Percentiles rank a stretch among this genome's conserved stretches.
These are phyloP conservation scores for Penicillium verrucosum DNA, from an alignment of 2,329 filamentous ascomycete genomes.

Conservation along the genomic window DNA sequence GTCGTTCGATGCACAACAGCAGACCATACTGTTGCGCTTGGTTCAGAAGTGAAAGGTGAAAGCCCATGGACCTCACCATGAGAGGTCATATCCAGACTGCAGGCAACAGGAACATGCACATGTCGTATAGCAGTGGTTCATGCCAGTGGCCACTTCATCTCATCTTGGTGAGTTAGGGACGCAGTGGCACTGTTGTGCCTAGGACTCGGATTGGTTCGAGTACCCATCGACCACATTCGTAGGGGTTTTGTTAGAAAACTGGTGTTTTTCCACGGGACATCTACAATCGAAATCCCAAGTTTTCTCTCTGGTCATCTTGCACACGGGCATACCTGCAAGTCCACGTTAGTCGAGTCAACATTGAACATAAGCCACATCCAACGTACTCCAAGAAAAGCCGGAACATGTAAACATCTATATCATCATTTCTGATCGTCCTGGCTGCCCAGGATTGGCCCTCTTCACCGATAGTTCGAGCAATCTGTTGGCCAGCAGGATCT, in stretches of 20 bases:
- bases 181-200: neutral
- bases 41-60: too few relatives aligned
- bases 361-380: neutral
- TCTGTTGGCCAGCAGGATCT: slow-evolving; percentile 46
- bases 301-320: slow-evolving; percentile 10
- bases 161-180: neutral
- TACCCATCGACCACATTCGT: neutral
- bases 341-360: neutral
- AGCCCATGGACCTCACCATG: too few relatives aligned
- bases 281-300: neutral
- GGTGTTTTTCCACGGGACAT: neutral
- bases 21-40: neutral
- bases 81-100: neutral
- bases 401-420: slow-evolving; percentile 56
- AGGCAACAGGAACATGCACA: neutral
- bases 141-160: neutral
- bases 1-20: neutral
- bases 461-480: slow-evolving; percentile 53
- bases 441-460: slow-evolving; percentile 55
- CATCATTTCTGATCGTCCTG: slow-evolving; percentile 54
- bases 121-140: neutral
- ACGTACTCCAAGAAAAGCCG: slow-evolving; percentile 52
- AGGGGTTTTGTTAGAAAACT: neutral
- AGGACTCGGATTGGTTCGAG: neutral
- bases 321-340: slow-evolving; percentile 11